Percentiles rank a stretch among this genome's conserved stretches.
These are phyloP conservation scores for Sideroxylon spinosum DNA, from an alignment of 179 eudicot genomes.

Conservation along the genomic window DNA sequence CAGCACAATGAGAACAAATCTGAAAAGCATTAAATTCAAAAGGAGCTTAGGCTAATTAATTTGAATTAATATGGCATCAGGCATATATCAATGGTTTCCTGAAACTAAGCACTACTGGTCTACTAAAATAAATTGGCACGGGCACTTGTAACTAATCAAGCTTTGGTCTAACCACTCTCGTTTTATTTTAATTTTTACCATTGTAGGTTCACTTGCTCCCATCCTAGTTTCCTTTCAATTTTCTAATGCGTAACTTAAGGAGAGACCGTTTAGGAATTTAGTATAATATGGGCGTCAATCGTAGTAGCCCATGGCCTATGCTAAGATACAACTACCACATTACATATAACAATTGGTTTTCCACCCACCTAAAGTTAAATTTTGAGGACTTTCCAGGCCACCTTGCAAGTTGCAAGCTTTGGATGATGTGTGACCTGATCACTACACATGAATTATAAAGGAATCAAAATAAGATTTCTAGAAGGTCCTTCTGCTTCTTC, in stretches of 20 bases:
- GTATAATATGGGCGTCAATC: too few species aligned
- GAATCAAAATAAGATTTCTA: too few species aligned
- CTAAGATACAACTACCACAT: too few species aligned
- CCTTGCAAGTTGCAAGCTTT: too few species aligned
- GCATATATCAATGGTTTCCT: background rate
- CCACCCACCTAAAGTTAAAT: too few species aligned
- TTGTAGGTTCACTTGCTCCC: background rate
- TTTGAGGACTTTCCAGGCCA: too few species aligned
- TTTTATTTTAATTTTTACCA: background rate
- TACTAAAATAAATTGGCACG: background rate
- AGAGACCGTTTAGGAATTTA: background rate
- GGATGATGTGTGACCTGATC: too few species aligned
- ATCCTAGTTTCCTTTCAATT: background rate
- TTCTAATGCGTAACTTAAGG: background rate
- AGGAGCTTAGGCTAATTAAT: background rate
- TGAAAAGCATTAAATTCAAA: background rate
- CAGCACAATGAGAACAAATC: slow-evolving; percentile 1
- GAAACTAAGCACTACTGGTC: background rate
- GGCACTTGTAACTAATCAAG: background rate
- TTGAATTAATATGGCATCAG: background rate
- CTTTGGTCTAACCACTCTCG: background rate
- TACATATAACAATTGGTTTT: too few species aligned
- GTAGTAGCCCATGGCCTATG: too few species aligned
- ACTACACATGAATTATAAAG: too few species aligned
- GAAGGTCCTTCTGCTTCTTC: too few species aligned